These are phyloP conservation scores for Athelia sp. DNA, from an alignment of 1,284 basidiomycete species.

Conservation along the genomic window DNA sequence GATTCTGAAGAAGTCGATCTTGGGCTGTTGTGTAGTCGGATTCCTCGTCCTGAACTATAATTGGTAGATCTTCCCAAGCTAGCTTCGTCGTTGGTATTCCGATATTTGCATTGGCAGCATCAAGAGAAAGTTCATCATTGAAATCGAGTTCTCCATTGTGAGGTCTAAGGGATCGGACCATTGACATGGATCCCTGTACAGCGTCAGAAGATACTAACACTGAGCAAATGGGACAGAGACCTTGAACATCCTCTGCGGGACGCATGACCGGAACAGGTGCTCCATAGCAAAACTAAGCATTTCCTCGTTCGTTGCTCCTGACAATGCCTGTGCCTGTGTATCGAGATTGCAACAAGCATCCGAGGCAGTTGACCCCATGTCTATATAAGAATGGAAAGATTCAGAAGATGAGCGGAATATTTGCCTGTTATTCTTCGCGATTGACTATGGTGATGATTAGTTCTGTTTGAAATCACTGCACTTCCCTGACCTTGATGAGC, in stretches of 20 bases:
- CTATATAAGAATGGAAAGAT: conserved; percentile 9
- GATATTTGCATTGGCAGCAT: not conserved
- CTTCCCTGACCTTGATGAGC: conserved; percentile 38
- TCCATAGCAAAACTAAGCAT: conserved; percentile 43
- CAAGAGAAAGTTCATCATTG: not conserved
- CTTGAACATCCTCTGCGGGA: conserved; percentile 46
- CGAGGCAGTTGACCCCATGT: too few relatives aligned
- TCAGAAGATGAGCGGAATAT: conserved; percentile 1
- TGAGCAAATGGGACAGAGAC: conserved; percentile 25
- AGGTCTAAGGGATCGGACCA: not conserved
- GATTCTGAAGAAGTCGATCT: not conserved
- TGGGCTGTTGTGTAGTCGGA: not conserved
- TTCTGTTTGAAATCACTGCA: too few relatives aligned
- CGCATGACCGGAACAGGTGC: conserved; percentile 36
- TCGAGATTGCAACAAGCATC: not conserved
- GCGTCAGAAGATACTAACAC: not conserved
- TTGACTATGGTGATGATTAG: too few relatives aligned
- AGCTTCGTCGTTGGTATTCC: not conserved
- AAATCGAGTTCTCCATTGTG: not conserved
- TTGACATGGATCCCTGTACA: not conserved
- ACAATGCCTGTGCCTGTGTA: not conserved
- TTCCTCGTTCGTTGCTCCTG: conserved; percentile 25
- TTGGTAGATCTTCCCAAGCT: not conserved
- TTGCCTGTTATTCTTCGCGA: too few relatives aligned
- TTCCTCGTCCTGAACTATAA: not conserved